Evolutionary conservation across 1,284 basidiomycete species (phyloP).

Genomic region (Papiliotrema terrestris): DNA sequence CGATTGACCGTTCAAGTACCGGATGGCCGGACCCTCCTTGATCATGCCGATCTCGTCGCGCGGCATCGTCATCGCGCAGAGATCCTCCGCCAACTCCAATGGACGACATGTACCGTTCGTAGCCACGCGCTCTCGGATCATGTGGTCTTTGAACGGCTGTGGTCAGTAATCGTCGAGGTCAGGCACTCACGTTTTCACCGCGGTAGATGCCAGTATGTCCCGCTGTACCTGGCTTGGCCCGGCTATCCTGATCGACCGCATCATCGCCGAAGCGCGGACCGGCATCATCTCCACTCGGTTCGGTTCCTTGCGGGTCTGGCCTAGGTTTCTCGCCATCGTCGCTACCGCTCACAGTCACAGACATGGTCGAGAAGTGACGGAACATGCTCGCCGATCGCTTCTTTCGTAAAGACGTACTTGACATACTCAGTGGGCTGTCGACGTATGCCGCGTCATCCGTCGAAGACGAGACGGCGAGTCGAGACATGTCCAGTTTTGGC

Average conservation of each 20-base stretch:
- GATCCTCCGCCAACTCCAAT: slow-evolving; percentile 66
- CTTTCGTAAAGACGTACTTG: not conserved
- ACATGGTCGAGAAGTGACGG: not conserved
- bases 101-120: slow-evolving; percentile 71
- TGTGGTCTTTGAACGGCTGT: slow-evolving; percentile 51
- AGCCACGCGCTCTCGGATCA: slow-evolving; percentile 85
- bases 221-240: slow-evolving; percentile 53
- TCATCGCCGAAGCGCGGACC: slow-evolving; percentile 53
- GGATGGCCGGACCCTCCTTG: slow-evolving; percentile 51
- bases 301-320: not conserved
- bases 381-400: not conserved
- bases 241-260: slow-evolving; percentile 21
- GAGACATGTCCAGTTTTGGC: not conserved
- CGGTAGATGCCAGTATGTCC: slow-evolving; percentile 64
- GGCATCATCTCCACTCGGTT: slow-evolving; percentile 50
- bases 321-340: not conserved
- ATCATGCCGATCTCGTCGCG: slow-evolving; percentile 56
- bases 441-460: not conserved
- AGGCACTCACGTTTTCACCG: slow-evolving; percentile 52
- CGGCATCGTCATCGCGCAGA: slow-evolving; percentile 64
- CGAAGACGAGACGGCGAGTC: not conserved
- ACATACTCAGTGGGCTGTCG: not conserved
- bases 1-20: slow-evolving; percentile 47
- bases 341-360: not conserved
- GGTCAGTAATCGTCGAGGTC: not conserved